Evolutionary conservation across 805 yeast species (phyloP), one percentile per base, ranked within the genome.

Genomic region (Saccharomycopsis fodiens): DNA sequence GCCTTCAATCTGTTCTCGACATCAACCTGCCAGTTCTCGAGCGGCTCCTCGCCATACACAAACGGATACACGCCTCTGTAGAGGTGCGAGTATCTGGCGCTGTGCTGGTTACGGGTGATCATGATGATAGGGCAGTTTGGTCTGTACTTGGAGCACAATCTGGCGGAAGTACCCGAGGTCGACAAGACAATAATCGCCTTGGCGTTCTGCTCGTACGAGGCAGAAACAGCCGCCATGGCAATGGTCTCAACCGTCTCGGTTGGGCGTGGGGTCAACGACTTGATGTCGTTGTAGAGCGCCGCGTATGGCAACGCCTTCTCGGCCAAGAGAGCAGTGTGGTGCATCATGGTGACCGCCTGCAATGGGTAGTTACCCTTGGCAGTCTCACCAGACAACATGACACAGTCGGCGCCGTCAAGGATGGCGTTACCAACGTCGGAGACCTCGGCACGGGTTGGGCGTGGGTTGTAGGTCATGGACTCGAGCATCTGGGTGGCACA

Each of bases 401-500:
- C 97, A 85, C 98, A 93, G 76, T 93, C 98, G 62, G 97, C 97
- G 73, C 98, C 98, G 65, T 93, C 98, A 66, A 93, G 78, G 57
- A 93, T 85, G 59, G 98, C 98, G 72, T 93, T 93, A 73, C 98
- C 98, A 55, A 93, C 98, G 69, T 93, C 98, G 47, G 95, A 83
- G 52, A 93, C 98, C 75, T 93, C 98, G 58, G 98, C 98, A 76
- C 98, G 85, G 67, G 98, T 93, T 71, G 98, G 98, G 73, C 98
- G 85, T 69, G 98, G 98, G 84, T 93, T 93, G 74, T 84, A 87
- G 52, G 97, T 93, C 98, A 93, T 93, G 51, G 97, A 87, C 74
- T 93, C 98, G 69, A 93, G 82, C 98, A 93, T 93, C 75, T 93
- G 98, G 56, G 98, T 93, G 57, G 98, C 98, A 76, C 98, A 93